These are phyloP conservation scores for Penicillium maclennaniae DNA, from an alignment of 495 filamentous ascomycete species.

Conservation along the genomic window DNA sequence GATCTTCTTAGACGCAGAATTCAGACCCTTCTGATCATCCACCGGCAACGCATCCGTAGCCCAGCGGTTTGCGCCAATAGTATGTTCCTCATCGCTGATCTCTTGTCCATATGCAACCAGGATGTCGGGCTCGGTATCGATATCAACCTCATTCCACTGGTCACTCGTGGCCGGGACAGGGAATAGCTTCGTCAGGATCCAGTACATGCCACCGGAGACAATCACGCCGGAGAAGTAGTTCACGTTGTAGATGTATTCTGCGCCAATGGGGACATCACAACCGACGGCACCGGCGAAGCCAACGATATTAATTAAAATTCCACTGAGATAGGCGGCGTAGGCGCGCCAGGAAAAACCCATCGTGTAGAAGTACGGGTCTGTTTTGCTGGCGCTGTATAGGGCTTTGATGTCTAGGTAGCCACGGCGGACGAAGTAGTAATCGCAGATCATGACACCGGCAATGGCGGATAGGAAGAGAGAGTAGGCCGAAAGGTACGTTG, in stretches of 20 bases:
- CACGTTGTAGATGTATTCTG: slow-evolving; percentile 82
- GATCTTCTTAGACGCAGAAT: slow-evolving; percentile 12
- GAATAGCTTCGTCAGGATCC: slow-evolving; percentile 57
- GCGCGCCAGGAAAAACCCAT: slow-evolving; percentile 78
- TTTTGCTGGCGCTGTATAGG: slow-evolving; percentile 68
- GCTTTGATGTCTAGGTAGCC: slow-evolving; percentile 78
- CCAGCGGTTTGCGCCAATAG: slow-evolving; percentile 5
- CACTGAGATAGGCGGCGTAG: slow-evolving; percentile 77
- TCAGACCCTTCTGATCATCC: slow-evolving; percentile 21
- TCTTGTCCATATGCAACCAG: slow-evolving; percentile 41
- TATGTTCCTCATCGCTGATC: slow-evolving; percentile 25
- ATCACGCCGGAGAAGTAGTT: slow-evolving; percentile 88
- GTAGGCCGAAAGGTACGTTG: slow-evolving; percentile 91
- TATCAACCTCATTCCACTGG: slow-evolving; percentile 77
- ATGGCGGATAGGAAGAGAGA: slow-evolving; percentile 94
- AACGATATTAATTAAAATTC: slow-evolving; percentile 89
- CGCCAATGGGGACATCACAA: slow-evolving; percentile 65
- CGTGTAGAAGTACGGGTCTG: slow-evolving; percentile 67
- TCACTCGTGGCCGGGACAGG: slow-evolving; percentile 73
- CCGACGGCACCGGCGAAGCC: slow-evolving; percentile 86
- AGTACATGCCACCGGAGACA: slow-evolving; percentile 67
- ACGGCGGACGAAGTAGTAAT: slow-evolving; percentile 85
- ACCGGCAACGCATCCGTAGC: slow-evolving; percentile 12
- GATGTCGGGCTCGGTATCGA: slow-evolving; percentile 43
- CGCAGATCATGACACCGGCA: slow-evolving; percentile 81